Evolutionary conservation across 1,284 basidiomycete genomes (phyloP), one percentile per base, ranked within the genome.

Genomic region (Cryptococcus floricola): DNA sequence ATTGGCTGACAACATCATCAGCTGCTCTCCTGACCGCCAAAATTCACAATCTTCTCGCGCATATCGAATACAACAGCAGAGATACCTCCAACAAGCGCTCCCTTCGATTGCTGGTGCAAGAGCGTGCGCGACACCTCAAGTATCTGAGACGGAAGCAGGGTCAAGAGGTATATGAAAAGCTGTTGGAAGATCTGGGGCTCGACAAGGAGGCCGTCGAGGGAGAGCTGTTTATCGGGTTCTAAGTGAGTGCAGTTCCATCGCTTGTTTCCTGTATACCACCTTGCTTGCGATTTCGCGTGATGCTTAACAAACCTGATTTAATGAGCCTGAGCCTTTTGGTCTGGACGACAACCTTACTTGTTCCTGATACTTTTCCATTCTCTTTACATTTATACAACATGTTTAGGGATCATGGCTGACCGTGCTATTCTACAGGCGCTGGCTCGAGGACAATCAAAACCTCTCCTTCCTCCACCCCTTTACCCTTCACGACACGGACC

Each of bases 391-490:
- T 44, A 4, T 45, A 52, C 19, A 1, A 46, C 19, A 39, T 48
- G 9, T 28, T 42, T 18, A 50, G 25, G 18, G 49, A 34, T 14
- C 6, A 25, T 28, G n/a, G 45, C 46, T 47, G 49, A 56, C 48
- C 19, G 19, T 38, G 43, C n/a, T 14, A 14, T 23, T 41, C 41
- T 34, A 16, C 38, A 19, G 46, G 23, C 53, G 63, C 51, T 39
- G 49, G 45, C 55, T 73, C 66, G 18, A 79, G 71, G 14, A 84
- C 81, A 8, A 94, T 85, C 60, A 95, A 75, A 67, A 88, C 86
- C 65, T 80, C 79, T 1, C 90, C 91, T 74, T 96, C 92, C 64
- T 89, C 86, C 2, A 94, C 89, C 84, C 92, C 89, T 70, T 89
- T 86, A 5, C 89, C 90, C 64, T 87, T 87, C 70, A 77, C 81